Evolutionary conservation across 2,329 filamentous ascomycete genomes (phyloP), one percentile per base, ranked within the genome.

Genomic region (Alternaria ethzedia): DNA sequence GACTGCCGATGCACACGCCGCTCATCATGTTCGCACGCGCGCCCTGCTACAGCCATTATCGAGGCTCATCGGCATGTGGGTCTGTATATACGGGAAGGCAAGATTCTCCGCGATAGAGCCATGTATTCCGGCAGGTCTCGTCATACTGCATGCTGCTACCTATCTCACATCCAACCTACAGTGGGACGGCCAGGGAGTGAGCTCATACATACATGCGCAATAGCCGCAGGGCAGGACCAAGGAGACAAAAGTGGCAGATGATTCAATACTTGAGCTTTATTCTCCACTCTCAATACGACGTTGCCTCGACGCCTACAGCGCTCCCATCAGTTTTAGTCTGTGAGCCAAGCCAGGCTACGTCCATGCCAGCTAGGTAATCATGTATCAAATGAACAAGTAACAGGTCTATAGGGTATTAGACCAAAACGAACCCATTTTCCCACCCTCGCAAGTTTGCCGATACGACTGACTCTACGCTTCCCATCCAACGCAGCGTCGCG

Each of bases 271-370:
- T 68, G 58, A 61, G 58, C 66, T 76, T 66, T 71, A 67, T 73
- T 74, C 60, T 64, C 52, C 59, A 60, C 64, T 57, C 43, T 61
- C 20, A 56, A 62, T 58, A 63, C 66, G 44, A 71, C 73, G 64
- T 72, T 73, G 70, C 74, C 69, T 66, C 51, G 61, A 66, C 57
- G 55, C 67, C 69, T 68, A 67, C 72, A 72, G 73, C 65, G 36
- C 59, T 58, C 59, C 66, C 67, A 63, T 72, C 62, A 71, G 70
- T 74, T 78, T 77, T 68, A 47, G 58, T 72, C 65, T 69, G 65
- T 67, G 73, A 67, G 60, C 57, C 70, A 73, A 67, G 54, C 61
- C 67, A 70, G 51, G 65, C 65, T 57, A 64, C 68, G 66, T 65
- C 67, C 74, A 67, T 70, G 60, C 67, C 63, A 68, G 63, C 62